These are phyloP conservation scores for Thielaviopsis musarum DNA, from an alignment of 2,329 filamentous ascomycete species.

Conservation along the genomic window DNA sequence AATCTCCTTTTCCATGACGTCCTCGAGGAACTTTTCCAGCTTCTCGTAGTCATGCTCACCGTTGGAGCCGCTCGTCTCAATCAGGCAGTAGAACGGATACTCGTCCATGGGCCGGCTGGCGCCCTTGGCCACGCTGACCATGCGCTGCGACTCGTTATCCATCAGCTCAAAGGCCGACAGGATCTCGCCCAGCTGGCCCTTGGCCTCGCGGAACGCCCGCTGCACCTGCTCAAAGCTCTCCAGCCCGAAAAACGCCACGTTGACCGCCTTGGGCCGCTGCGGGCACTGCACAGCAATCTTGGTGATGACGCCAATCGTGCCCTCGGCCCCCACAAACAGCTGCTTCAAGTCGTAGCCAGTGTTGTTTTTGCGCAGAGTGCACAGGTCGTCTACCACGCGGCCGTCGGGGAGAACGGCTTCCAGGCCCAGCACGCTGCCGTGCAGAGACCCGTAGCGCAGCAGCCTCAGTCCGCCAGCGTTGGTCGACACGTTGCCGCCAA, in stretches of 20 bases:
- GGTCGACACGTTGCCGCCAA: constrained; percentile 89
- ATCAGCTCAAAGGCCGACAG: constrained; percentile 96
- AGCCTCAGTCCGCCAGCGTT: constrained; percentile 87
- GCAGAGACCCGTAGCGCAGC: constrained; percentile 81
- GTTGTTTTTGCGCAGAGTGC: constrained; percentile 89
- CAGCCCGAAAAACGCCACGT: constrained; percentile 87
- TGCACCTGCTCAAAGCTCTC: constrained; percentile 83
- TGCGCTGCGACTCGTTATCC: constrained; percentile 66
- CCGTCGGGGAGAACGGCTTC: constrained; percentile 91
- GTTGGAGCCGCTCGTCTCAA: constrained; percentile 93
- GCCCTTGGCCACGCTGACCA: constrained; percentile 58
- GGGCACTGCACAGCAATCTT: constrained; percentile 80
- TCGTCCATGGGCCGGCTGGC: constrained; percentile 71
- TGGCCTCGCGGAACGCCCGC: constrained; percentile 72
- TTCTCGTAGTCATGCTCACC: constrained; percentile 86
- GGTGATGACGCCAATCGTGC: constrained; percentile 88
- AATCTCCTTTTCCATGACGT: constrained; percentile 77
- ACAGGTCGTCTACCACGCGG: constrained; percentile 78
- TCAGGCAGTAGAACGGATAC: constrained; percentile 86
- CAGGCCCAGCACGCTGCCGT: constrained; percentile 81
- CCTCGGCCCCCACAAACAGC: constrained; percentile 88
- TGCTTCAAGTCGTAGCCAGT: constrained; percentile 97
- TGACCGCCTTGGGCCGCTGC: constrained; percentile 70
- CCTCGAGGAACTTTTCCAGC: constrained; percentile 74
- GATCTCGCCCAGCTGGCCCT: constrained; percentile 81